Base-by-base conservation (phyloP, 2,329 filamentous ascomycete species). In the Neonectria neomacrospora region DNA sequence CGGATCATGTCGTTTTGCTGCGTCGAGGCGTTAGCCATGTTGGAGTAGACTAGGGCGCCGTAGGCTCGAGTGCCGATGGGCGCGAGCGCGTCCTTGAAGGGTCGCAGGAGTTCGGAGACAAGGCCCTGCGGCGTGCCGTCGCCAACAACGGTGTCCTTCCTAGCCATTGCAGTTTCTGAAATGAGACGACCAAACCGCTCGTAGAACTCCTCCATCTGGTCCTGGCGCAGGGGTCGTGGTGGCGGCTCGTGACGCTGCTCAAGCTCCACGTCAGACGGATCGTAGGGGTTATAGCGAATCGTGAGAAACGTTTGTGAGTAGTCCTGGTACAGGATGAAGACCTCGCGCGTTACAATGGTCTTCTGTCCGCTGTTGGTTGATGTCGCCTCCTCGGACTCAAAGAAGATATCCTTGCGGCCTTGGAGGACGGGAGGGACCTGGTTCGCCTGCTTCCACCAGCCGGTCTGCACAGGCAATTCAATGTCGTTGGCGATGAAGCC, bases 231-330 rank as follows among this genome's bases (percentile, higher is more conserved):
- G 22, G 88, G 86, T 10, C 91, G 86, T 5, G 96, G 95, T 3
- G 96, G 94, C 1, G 88, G 82, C 73, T 97, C 92, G 73, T 98
- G 95, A 47, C 90, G 89, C 78, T 99, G 96, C 72, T 96, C 92
- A 7, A 98, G 79, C 34, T 87, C 82, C 11, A 90, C 91, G 72
- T 95, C 90, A 2, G 86, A 82, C 3, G 91, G 86, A 74, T 97
- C 89, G 56, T 89, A 86, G 1, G 90, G 83, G 76, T 97, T 92
- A 76, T 91, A 98, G 54, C 86, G 89, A 18, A 90, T 91, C 0
- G 90, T 93, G 73, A 99, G 87, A 67, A 96, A 85, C 0, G 95
- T 98, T 76, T 98, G 96, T 18, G 94, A 97, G 78, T 99, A 99
- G 80, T 99, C 96, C 73, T 94, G 90, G 81, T 93, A 99, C 9